phyloP scores from a whole-genome alignment of 2,329 filamentous ascomycete species.

The Neonectria hederae region DNA sequence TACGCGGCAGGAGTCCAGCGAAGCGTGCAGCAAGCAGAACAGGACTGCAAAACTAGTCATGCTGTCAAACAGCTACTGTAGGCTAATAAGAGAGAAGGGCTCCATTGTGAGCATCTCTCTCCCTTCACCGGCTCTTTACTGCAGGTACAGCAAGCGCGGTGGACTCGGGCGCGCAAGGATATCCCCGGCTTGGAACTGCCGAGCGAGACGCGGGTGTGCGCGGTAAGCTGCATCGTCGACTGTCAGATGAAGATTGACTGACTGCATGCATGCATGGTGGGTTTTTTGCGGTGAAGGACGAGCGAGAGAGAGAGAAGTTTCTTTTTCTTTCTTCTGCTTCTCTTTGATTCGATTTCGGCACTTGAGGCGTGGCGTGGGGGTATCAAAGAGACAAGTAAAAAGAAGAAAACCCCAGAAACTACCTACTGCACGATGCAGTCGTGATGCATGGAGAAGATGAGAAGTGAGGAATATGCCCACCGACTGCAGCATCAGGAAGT shows the following conservation, averaged over 20 bases:
- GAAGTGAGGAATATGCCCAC: not conserved
- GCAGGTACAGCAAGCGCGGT: conserved; percentile 15
- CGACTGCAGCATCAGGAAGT: not conserved
- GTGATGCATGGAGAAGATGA: not conserved
- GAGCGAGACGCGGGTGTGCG: not conserved
- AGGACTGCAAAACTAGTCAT: not conserved
- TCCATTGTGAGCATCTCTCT: not conserved
- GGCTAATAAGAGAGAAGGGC: not conserved
- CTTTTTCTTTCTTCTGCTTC: not conserved
- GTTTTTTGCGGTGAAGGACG: not conserved
- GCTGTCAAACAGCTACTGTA: not conserved
- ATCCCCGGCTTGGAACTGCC: conserved; percentile 7
- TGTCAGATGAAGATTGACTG: not conserved
- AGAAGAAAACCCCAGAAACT: not conserved
- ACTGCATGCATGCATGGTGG: not conserved
- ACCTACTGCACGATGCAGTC: not conserved
- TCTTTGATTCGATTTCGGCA: not conserved
- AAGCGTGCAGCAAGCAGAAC: not conserved
- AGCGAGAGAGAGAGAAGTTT: not conserved
- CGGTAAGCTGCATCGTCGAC: not conserved
- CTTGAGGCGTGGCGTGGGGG: not conserved
- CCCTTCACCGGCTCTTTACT: not conserved
- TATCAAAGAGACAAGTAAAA: not conserved
- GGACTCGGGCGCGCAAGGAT: not conserved
- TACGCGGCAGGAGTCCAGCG: not conserved